phyloP scores from a whole-genome alignment of 805 yeast genomes.

The Sungouiella blattae region DNA sequence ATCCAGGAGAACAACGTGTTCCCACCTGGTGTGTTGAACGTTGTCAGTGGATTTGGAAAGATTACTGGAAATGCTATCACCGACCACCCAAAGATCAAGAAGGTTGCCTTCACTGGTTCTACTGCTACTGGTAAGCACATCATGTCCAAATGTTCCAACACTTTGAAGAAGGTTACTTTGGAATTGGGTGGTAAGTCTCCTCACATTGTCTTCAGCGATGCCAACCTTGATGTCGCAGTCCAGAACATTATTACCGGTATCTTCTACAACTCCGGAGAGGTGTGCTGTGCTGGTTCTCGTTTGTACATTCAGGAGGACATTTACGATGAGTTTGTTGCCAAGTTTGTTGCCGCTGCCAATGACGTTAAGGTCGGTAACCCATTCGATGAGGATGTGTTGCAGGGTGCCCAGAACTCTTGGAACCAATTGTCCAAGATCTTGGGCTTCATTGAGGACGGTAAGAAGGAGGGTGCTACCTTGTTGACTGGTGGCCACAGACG shows the following conservation, averaged over 20 bases:
- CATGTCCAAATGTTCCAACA: constrained; percentile 75
- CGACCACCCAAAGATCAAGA: constrained; percentile 75
- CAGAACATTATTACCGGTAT: constrained; percentile 77
- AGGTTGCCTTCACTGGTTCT: constrained; percentile 94
- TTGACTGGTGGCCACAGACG: constrained; percentile 68
- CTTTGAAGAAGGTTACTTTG: constrained; percentile 82
- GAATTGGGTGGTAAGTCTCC: constrained; percentile 98
- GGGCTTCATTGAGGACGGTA: constrained; percentile 71
- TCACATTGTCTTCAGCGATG: constrained; percentile 81
- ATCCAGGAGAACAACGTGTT: constrained; percentile 74
- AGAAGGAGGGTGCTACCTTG: constrained; percentile 78
- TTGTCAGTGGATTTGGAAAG: constrained; percentile 83
- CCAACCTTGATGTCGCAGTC: constrained; percentile 73
- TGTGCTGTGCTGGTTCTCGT: constrained; percentile 93
- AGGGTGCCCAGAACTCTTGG: constrained; percentile 90
- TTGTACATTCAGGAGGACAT: constrained; percentile 80
- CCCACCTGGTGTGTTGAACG: constrained; percentile 87
- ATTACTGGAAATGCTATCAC: constrained; percentile 80
- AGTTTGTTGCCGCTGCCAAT: constrained; percentile 54
- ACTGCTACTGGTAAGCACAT: constrained; percentile 85
- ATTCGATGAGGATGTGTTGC: constrained; percentile 70
- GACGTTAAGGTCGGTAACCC: constrained; percentile 73
- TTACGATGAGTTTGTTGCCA: constrained; percentile 71
- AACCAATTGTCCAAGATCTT: constrained; percentile 76
- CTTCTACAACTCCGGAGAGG: constrained; percentile 93